Evolutionary conservation across 1,284 basidiomycete species (phyloP), one percentile per base, ranked within the genome.

Genomic region (Trichosporon coremiiforme): DNA sequence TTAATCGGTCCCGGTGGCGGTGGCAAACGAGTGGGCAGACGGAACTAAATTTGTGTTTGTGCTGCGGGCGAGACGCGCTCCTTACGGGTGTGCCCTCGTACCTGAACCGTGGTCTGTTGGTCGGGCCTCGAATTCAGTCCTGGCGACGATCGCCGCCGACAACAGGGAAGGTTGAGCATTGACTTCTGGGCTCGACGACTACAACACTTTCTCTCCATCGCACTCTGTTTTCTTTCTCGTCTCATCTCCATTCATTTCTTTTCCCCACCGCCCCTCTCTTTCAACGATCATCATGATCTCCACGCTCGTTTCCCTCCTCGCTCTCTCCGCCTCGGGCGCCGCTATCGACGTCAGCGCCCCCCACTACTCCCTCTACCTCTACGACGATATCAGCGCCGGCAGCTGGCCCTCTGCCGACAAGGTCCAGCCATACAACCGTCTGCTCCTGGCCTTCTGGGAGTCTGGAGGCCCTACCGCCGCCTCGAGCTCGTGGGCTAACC

Each of bases 371-470:
- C 75, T 82, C 66, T 82, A 83, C 73, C 73, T 79, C n/a, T 77
- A 83, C 65, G 74, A 22, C 80, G 80, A 76, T 78, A 79, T 64
- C 67, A 73, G 9, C 74, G 75, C 4, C 68, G 75, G 13, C 76
- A 75, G 3, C 73, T 85, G 41, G 70, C 71, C 47, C 53, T 68
- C 57, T 0, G 66, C 72, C 17, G 68, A 67, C 66, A 73, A 68
- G 63, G 57, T 73, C 50, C 3, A 36, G 66, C 72, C 72, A 0
- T 82, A 77, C 79, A 85, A 84, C 78, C 80, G 82, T 25, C 85
- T 85, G 76, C 82, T 85, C 67, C 80, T 86, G 41, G 84, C 85
- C 2, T 86, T 86, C 75, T 85, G 85, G 85, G 80, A 84, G 72
- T 76, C 80, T 45, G 70, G 71, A 25, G 77, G 78, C 9, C 79